Evolutionary conservation across 306 rosid genomes (phyloP).

Genomic region (Hippophae gyantsensis): DNA sequence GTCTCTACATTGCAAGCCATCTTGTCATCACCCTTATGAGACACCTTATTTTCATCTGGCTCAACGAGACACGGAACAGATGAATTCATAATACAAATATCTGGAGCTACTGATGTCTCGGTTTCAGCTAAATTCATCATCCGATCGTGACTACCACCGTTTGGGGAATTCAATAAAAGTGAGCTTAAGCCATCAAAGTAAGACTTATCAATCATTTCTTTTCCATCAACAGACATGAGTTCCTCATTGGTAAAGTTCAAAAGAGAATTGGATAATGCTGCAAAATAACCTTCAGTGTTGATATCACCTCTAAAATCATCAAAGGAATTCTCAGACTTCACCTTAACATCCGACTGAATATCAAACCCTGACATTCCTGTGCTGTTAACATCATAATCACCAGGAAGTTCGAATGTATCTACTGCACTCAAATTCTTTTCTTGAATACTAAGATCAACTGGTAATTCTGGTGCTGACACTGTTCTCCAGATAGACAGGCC

Average conservation of each 20-base stretch:
- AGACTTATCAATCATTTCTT: slow-evolving; percentile 62
- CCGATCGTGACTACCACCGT: slow-evolving; percentile 31
- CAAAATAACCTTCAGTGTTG: slow-evolving; percentile 57
- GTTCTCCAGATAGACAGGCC: slow-evolving; percentile 57
- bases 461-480: slow-evolving; percentile 32
- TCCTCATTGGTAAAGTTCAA: slow-evolving; percentile 72
- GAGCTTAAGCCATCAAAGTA: slow-evolving; percentile 80
- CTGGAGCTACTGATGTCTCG: slow-evolving; percentile 27
- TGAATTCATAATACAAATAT: slow-evolving; percentile 23
- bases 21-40: slow-evolving; percentile 24
- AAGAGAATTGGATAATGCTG: slow-evolving; percentile 68
- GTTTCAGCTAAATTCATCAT: slow-evolving; percentile 22
- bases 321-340: slow-evolving; percentile 20
- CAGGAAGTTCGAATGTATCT: slow-evolving; percentile 27
- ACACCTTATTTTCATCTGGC: slow-evolving; percentile 29
- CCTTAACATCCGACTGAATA: slow-evolving; percentile 19
- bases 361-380: slow-evolving; percentile 21
- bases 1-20: slow-evolving; percentile 30
- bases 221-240: slow-evolving; percentile 53
- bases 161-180: slow-evolving; percentile 56
- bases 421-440: slow-evolving; percentile 19
- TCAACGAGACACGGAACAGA: slow-evolving; percentile 30
- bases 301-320: slow-evolving; percentile 40
- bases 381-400: slow-evolving; percentile 22
- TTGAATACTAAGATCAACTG: slow-evolving; percentile 22